These are phyloP conservation scores for Oidium heveae DNA, from an alignment of 2,329 filamentous ascomycete genomes.

Conservation along the genomic window DNA sequence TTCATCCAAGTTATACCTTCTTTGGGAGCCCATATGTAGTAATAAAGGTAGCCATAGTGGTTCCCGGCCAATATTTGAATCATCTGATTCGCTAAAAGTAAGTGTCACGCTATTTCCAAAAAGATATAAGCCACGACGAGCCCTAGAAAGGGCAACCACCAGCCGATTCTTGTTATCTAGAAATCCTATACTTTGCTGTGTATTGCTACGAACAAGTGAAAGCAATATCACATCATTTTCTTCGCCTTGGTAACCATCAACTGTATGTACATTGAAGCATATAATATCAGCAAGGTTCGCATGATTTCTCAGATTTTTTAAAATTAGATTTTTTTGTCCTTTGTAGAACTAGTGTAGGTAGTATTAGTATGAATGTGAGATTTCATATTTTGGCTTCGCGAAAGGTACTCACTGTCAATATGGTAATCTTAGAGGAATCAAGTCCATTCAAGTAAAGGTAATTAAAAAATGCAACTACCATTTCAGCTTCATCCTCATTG, in stretches of 20 bases:
- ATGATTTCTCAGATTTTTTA: conserved; percentile 19
- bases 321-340: conserved; percentile 46
- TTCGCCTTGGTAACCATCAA: conserved; percentile 78
- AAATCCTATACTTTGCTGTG: conserved; percentile 39
- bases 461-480: conserved; percentile 47
- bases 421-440: conserved; percentile 35
- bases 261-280: conserved; percentile 40
- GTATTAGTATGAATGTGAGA: background rate
- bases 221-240: conserved; percentile 67
- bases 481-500: conserved; percentile 48
- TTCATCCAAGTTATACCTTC: conserved; percentile 12
- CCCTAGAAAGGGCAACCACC: conserved; percentile 38
- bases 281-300: conserved; percentile 15
- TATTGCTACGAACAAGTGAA: conserved; percentile 53
- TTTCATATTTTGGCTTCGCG: background rate
- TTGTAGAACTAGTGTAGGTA: conserved; percentile 39
- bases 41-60: conserved; percentile 14
- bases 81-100: conserved; percentile 3
- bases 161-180: conserved; percentile 34
- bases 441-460: conserved; percentile 49
- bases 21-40: conserved; percentile 17
- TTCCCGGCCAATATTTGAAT: conserved; percentile 6
- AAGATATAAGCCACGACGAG: conserved; percentile 55
- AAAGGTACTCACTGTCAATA: conserved; percentile 31
- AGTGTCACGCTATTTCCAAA: conserved; percentile 48